These are phyloP conservation scores for Trichomonas tenax DNA, from an alignment of 208 protist species.

Conservation along the genomic window DNA sequence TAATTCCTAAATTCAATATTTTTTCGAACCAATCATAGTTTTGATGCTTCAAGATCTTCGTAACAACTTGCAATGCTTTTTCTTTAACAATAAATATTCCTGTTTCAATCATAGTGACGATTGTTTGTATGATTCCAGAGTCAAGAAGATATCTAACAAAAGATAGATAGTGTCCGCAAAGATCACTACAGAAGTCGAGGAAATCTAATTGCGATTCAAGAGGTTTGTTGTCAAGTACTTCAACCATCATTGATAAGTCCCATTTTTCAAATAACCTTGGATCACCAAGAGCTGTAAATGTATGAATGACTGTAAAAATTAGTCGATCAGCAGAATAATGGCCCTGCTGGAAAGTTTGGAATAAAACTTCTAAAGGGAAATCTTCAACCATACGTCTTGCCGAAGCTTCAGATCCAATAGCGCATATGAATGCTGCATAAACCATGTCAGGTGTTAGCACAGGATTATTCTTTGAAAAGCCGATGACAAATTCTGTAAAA, in stretches of 20 bases:
- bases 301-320: not conserved
- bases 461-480: not conserved
- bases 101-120: not conserved
- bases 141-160: not conserved
- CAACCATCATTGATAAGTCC: not conserved
- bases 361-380: not conserved
- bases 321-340: not conserved
- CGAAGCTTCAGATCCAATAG: no score
- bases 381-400: no score
- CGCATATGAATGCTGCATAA: not conserved
- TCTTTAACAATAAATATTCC: not conserved
- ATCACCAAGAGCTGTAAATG: not conserved
- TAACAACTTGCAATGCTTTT: not conserved
- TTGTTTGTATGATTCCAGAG: not conserved
- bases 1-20: not conserved
- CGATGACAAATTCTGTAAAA: not conserved
- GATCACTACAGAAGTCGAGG: not conserved
- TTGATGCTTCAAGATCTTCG: not conserved
- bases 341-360: not conserved
- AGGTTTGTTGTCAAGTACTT: not conserved
- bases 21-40: not conserved
- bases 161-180: not conserved
- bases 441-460: not conserved
- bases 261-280: not conserved
- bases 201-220: not conserved